Evolutionary conservation across 2,329 filamentous ascomycete species (phyloP), one percentile per base, ranked within the genome.

Genomic region (Fusarium pseudoanthophilum): DNA sequence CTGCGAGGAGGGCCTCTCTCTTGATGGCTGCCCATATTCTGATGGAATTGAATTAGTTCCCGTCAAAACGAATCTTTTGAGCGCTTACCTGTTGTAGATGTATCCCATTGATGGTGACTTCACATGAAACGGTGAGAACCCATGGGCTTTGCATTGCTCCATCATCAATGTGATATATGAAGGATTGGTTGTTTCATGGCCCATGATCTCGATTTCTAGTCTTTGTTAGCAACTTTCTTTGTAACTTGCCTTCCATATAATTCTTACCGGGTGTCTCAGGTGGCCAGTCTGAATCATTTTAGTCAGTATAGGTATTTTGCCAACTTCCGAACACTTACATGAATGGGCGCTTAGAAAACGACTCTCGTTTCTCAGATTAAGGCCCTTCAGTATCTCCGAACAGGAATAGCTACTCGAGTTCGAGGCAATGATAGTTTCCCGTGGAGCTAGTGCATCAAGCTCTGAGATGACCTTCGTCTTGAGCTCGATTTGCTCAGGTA

Each of bases 341-440:
- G 81, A 85, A 72, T 86, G 85, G 8, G 82, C 80, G 62, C 84
- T 86, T 32, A 85, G 69, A 24, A 86, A 73, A 5, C 85, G 78
- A 1, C 76, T 72, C 11, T 74, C 75, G 18, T 83, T 75, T 34
- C 78, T 80, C 15, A 86, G 52, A 0, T 69, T 69, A 28, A 86
- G 60, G 0, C 78, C 79, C 3, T 83, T 75, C 1, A 85, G 67
- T n/a, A 86, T 84, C 56, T 86, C 84, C 0, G 78, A 77, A 26
- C 83, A 84, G 11, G 81, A 80, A 69, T 84, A 85, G 57, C 84
- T 86, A 64, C 84, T 85, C 2, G 85, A 86, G 59, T 87, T 87
- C 1, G 84, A 85, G 1, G 83, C 84, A 49, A 87, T 81, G 11
- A 86, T 83, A 0, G 81, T 81, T 2, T 81, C 78, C 1, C 76